Percentiles rank a stretch among this genome's conserved stretches.
Evolutionary conservation across 306 rosid genomes (phyloP).

Genomic region (Acacia melanoxylon): DNA sequence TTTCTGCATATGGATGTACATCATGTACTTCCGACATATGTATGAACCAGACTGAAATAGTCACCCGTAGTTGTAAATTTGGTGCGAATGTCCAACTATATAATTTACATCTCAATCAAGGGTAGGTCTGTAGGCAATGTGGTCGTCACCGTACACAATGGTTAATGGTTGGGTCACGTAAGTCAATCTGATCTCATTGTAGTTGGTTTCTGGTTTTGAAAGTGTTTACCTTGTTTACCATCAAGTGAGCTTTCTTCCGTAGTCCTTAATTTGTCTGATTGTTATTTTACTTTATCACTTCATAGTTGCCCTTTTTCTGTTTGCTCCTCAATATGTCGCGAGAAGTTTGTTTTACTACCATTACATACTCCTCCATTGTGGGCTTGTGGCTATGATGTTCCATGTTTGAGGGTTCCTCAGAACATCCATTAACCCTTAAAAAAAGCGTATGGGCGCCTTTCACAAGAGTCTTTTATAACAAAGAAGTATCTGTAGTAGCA

Average conservation of each 20-base stretch:
- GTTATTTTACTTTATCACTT: background rate
- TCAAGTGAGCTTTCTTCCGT: background rate
- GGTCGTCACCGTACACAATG: background rate
- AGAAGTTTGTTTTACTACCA: background rate
- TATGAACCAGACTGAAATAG: background rate
- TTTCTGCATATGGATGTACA: background rate
- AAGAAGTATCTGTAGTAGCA: background rate
- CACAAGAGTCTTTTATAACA: background rate
- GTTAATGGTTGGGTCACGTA: background rate
- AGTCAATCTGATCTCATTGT: background rate
- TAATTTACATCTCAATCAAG: background rate
- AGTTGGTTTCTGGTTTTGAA: background rate
- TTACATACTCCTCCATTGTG: background rate
- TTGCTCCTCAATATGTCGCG: background rate
- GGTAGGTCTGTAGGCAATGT: background rate
- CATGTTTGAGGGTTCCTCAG: background rate
- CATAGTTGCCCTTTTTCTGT: background rate
- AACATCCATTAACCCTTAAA: background rate
- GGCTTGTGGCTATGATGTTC: background rate
- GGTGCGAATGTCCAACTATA: background rate
- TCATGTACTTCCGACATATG: background rate
- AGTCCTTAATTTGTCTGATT: background rate
- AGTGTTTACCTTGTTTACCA: background rate
- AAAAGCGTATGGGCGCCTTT: background rate
- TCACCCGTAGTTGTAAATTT: background rate